Evolutionary conservation across 2,329 filamentous ascomycete genomes (phyloP), one percentile per base, ranked within the genome.

Genomic region (Penicillium verrucosum): DNA sequence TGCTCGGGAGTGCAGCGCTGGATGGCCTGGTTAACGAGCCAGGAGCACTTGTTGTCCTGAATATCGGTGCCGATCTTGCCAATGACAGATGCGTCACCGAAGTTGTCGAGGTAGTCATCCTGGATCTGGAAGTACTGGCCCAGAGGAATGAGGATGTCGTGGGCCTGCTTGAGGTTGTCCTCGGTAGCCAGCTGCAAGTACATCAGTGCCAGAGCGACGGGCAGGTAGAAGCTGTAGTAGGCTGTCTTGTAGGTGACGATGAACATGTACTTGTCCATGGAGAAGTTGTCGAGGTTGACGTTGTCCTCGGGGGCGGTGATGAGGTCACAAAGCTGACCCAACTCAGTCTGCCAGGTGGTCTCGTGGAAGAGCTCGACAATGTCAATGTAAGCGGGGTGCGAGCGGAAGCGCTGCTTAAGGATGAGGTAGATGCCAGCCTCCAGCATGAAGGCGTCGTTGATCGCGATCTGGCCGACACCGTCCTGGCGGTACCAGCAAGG

Each of bases 211-310:
- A 99, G 85, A 10, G 92, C 93, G 54, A 99, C 92, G 57, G 94
- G 94, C 14, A 99, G 88, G 80, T 97, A 97, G 84, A 99, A 99
- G 71, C 89, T 95, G 83, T 99, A 99, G 82, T 95, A 99, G 50
- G 94, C 92, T 25, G 94, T 99, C 86, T 99, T 99, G 87, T 96
- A 97, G 78, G 96, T 90, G 79, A 99, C 94, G 71, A 99, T 99
- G 83, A 97, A 99, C 69, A 82, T 87, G 82, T 96, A 96, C 83
- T 73, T 99, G 60, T 92, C 84, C 77, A 97, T 82, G 75, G 87
- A 92, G 83, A 99, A 99, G 81, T 96, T 96, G 82, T 90, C 82
- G 62, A 99, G 87, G 78, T 97, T 87, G 70, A 97, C 89, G 60
- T 87, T 82, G 75, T 97, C 92, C 79, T 99, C 94, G 41, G 94